Percentiles rank a stretch among this genome's conserved stretches.
Evolutionary conservation across 2,329 filamentous ascomycete genomes (phyloP).

Genomic region (Gnomoniopsis smithogilvyi): DNA sequence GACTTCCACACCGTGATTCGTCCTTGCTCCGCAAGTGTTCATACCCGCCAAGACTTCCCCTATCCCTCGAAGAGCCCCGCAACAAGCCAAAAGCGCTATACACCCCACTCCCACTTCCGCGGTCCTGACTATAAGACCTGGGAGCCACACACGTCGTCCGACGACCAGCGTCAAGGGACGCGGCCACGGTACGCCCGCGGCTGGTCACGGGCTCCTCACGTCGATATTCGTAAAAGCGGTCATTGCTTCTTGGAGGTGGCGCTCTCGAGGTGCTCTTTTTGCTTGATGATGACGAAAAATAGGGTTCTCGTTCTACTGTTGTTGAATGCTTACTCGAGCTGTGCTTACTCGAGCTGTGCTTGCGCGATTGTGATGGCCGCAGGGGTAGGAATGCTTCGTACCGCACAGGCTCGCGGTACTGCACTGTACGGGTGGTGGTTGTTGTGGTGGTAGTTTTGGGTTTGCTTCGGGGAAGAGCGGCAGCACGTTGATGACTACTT

Average conservation of each 20-base stretch:
- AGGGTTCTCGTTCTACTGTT: not conserved
- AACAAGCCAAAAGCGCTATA: not conserved
- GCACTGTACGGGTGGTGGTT: not conserved
- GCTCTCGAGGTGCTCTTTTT: not conserved
- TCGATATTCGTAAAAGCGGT: not conserved
- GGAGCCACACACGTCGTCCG: not conserved
- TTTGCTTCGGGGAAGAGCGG: not conserved
- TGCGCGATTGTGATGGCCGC: not conserved
- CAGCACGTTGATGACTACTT: not conserved
- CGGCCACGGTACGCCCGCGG: not conserved
- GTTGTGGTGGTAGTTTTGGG: not conserved
- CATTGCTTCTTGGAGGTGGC: not conserved
- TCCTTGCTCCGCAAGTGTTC: not conserved
- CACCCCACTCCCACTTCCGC: not conserved
- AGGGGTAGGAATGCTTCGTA: not conserved
- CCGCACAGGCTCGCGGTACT: not conserved
- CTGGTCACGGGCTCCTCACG: not conserved
- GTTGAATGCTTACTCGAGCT: not conserved
- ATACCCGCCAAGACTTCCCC: not conserved
- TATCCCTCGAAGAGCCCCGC: not conserved
- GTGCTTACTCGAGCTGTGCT: not conserved
- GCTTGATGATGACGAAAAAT: not conserved
- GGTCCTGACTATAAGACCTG: not conserved
- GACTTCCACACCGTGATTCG: not conserved
- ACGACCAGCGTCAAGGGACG: not conserved